Evolutionary conservation across 2,329 filamentous ascomycete genomes (phyloP).

Genomic region (Fusarium sp.): DNA sequence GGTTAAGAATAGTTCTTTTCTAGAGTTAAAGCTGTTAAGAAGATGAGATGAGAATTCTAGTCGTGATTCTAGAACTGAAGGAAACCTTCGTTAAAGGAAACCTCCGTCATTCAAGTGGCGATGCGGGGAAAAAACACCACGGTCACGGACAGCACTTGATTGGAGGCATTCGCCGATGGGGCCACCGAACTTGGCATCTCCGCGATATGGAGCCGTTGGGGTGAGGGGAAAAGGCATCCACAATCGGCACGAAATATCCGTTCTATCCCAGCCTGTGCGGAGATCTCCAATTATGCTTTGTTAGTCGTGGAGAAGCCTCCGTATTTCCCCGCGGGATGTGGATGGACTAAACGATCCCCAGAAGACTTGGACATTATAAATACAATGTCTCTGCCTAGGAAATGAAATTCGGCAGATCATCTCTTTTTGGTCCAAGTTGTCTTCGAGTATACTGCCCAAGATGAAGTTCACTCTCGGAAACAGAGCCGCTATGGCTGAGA

Average conservation of each 20-base stretch:
- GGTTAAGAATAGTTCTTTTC: too few species aligned
- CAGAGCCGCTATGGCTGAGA: slow-evolving; percentile 22
- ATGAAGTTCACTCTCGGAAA: slow-evolving; percentile 29
- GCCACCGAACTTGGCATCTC: neutral
- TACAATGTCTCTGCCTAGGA: neutral
- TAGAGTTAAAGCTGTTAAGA: too few species aligned
- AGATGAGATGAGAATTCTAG: neutral
- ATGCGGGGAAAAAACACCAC: neutral
- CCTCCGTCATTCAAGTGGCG: neutral
- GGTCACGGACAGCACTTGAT: accelerated
- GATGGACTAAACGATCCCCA: neutral
- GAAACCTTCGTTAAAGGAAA: neutral
- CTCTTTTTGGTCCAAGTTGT: neutral
- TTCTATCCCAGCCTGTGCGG: neutral
- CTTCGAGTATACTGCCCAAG: neutral
- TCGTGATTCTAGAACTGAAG: neutral
- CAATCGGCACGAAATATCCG: slow-evolving; percentile 22
- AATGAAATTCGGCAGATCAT: neutral
- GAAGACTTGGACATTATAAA: slow-evolving; percentile 1
- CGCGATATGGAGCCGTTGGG: neutral
- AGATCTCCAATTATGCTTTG: neutral
- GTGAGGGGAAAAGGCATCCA: neutral
- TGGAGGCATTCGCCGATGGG: neutral
- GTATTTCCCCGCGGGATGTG: neutral
- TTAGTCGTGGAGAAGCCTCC: neutral